Evolutionary conservation across 495 filamentous ascomycete genomes (phyloP).

Genomic region (Hypoxylon trugodes): DNA sequence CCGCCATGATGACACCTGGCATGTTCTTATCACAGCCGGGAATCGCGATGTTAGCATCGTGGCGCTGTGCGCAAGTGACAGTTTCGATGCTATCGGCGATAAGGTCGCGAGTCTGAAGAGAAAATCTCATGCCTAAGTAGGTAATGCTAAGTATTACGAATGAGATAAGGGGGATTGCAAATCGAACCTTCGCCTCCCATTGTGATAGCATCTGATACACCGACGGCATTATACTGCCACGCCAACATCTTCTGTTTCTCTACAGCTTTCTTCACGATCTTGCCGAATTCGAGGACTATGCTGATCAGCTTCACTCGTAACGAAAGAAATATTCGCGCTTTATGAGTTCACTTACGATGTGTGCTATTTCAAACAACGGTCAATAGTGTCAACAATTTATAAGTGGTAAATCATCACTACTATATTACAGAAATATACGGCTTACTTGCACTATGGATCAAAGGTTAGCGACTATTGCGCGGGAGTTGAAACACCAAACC

Average conservation of each 20-base stretch:
- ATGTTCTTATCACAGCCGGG: slow-evolving; percentile 99
- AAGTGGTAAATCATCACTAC: slow-evolving; percentile 5
- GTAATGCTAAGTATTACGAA: slow-evolving; percentile 31
- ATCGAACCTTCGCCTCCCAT: slow-evolving; percentile 90
- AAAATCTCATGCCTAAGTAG: slow-evolving; percentile 89
- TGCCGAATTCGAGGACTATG: slow-evolving; percentile 84
- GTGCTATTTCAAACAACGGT: slow-evolving; percentile 50
- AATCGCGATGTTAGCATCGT: slow-evolving; percentile 94
- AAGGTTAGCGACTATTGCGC: slow-evolving; percentile 2
- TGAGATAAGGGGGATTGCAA: not conserved
- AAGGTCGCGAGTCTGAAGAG: slow-evolving; percentile 91
- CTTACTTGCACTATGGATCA: slow-evolving; percentile 57
- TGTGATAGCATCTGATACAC: slow-evolving; percentile 92
- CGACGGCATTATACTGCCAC: slow-evolving; percentile 94
- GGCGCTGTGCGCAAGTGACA: slow-evolving; percentile 84
- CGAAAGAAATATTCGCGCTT: not conserved
- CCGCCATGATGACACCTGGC: slow-evolving; percentile 77
- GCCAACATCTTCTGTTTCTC: slow-evolving; percentile 86
- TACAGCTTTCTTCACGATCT: slow-evolving; percentile 86
- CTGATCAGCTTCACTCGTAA: slow-evolving; percentile 23
- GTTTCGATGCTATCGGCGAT: slow-evolving; percentile 97
- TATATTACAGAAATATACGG: slow-evolving; percentile 9
- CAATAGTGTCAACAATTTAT: not conserved
- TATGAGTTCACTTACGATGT: slow-evolving; percentile 50
- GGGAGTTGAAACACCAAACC: not conserved